Evolutionary conservation across 441 rosid genomes (phyloP).

Genomic region (Gossypium armourianum): DNA sequence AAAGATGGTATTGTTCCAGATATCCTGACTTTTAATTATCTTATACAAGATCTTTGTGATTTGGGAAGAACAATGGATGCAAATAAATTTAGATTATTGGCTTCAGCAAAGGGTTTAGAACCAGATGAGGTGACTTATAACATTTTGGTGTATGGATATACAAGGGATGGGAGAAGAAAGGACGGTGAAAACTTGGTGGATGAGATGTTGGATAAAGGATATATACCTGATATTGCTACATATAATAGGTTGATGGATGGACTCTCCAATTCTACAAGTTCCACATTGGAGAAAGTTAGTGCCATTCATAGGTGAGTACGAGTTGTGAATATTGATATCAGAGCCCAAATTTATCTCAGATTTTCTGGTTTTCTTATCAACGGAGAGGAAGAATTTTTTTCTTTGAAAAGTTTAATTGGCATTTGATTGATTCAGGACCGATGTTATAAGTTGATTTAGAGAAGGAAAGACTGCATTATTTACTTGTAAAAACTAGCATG

Average conservation of each 20-base stretch:
- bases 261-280: constrained; percentile 16
- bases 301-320: neutral
- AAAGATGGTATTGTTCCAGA: constrained; percentile 46
- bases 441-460: neutral
- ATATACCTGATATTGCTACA: constrained; percentile 54
- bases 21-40: constrained; percentile 62
- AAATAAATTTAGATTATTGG: constrained; percentile 50
- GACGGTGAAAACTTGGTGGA: constrained; percentile 57
- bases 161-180: constrained; percentile 39
- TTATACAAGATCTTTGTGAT: constrained; percentile 59
- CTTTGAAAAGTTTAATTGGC: neutral
- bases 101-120: constrained; percentile 50
- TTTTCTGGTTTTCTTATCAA: neutral
- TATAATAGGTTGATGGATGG: constrained; percentile 56
- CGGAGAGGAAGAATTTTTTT: neutral
- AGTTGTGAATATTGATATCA: neutral
- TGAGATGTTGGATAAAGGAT: constrained; percentile 74
- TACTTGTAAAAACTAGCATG: neutral
- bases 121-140: constrained; percentile 40
- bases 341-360: neutral
- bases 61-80: constrained; percentile 42
- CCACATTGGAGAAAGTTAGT: neutral
- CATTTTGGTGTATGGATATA: constrained; percentile 50
- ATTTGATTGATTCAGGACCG: neutral
- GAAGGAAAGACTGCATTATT: neutral